These are phyloP conservation scores for Babesia caballi DNA, from an alignment of 169 alveolate genomes.

Conservation along the genomic window DNA sequence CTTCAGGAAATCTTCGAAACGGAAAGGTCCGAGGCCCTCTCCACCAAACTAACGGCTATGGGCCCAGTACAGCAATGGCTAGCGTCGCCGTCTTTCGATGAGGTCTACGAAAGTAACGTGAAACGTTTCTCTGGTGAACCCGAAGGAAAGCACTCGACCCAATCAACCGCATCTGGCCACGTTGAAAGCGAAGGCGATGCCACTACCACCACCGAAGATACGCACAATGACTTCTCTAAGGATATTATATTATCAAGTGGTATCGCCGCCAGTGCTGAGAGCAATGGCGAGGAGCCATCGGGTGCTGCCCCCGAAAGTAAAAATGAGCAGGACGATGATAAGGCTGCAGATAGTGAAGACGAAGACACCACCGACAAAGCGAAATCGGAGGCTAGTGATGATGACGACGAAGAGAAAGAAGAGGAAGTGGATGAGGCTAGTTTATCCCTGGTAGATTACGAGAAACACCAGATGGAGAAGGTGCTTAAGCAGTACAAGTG, in stretches of 20 bases:
- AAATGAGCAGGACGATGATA: not conserved
- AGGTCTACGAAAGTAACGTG: not conserved
- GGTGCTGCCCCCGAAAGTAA: too few relatives aligned
- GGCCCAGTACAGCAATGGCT: not conserved
- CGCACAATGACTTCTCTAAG: too few relatives aligned
- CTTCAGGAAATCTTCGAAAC: not conserved
- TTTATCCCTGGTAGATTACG: not conserved
- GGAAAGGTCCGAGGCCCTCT: not conserved
- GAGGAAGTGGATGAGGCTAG: not conserved
- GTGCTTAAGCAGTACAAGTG: slow-evolving; percentile 14
- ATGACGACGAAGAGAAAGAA: not conserved
- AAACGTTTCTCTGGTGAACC: not conserved
- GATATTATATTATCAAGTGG: too few relatives aligned
- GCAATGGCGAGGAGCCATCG: too few relatives aligned
- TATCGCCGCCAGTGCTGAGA: too few relatives aligned
- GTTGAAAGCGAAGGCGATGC: too few relatives aligned
- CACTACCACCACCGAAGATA: too few relatives aligned
- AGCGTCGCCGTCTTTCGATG: not conserved
- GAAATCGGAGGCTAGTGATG: not conserved
- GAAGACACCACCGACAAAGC: not conserved
- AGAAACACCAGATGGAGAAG: not conserved
- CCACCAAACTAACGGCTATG: not conserved
- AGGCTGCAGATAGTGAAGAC: not conserved
- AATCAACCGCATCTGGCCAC: too few relatives aligned
- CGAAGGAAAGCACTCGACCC: too few relatives aligned